These are phyloP conservation scores for Teunomyces tritomae DNA, from an alignment of 805 yeast genomes.

Conservation along the genomic window DNA sequence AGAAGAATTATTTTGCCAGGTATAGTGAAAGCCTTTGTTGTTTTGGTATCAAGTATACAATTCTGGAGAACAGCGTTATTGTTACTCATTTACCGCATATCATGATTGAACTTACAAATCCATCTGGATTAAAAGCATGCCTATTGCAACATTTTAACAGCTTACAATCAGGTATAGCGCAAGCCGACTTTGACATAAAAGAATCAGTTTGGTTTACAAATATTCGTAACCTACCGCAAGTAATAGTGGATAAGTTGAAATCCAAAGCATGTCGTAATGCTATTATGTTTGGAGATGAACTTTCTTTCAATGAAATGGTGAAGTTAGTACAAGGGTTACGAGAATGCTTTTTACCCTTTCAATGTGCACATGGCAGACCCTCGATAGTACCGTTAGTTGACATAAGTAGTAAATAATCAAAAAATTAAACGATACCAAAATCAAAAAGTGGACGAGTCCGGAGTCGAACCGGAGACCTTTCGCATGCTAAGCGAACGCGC, in stretches of 20 bases:
- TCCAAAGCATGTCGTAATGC: slow-evolving; percentile 68
- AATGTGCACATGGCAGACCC: slow-evolving; percentile 88
- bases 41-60: slow-evolving; percentile 18
- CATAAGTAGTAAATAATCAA: slow-evolving; percentile 7
- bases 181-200: slow-evolving; percentile 2
- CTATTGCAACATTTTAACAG: slow-evolving; percentile 47
- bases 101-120: slow-evolving; percentile 27
- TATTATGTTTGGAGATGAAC: slow-evolving; percentile 64
- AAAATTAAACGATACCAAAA: slow-evolving; percentile 5
- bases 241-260: slow-evolving; percentile 50
- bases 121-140: slow-evolving; percentile 29
- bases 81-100: slow-evolving; percentile 47
- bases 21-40: slow-evolving; percentile 12
- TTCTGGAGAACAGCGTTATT: slow-evolving; percentile 9
- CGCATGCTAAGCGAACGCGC: slow-evolving; percentile 81
- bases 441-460: slow-evolving; percentile 59
- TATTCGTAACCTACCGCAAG: slow-evolving; percentile 43
- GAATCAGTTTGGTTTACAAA: slow-evolving; percentile 19
- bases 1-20: slow-evolving; percentile 20
- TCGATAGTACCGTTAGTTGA: slow-evolving; percentile 55
- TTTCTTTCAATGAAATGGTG: slow-evolving; percentile 45
- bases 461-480: slow-evolving; percentile 78
- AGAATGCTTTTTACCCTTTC: slow-evolving; percentile 60
- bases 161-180: slow-evolving; percentile 30
- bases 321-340: slow-evolving; percentile 41